phyloP scores from a whole-genome alignment of 345 rosid genomes.

The Reutealis trisperma region DNA sequence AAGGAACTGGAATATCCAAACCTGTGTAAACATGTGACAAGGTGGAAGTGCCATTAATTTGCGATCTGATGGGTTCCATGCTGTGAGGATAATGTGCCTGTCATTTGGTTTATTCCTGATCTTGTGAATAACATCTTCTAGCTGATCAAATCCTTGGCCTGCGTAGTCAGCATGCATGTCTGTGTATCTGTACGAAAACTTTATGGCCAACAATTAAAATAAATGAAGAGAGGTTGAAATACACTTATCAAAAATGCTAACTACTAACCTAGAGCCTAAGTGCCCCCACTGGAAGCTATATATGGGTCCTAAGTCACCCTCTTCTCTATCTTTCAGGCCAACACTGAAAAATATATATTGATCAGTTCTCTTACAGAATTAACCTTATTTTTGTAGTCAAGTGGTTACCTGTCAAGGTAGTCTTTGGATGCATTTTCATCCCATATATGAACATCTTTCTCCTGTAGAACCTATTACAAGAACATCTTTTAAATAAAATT shows the following conservation, averaged over 20 bases:
- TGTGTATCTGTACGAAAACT: constrained; percentile 53
- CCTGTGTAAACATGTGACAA: constrained; percentile 96
- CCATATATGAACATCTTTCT: background rate
- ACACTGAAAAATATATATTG: constrained; percentile 41
- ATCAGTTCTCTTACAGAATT: background rate
- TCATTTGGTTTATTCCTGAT: constrained; percentile 81
- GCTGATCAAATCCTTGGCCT: constrained; percentile 89
- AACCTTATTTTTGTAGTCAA: background rate
- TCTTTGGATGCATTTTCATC: background rate
- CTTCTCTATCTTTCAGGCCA: constrained; percentile 75
- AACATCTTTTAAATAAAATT: background rate
- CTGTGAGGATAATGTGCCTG: constrained; percentile 76
- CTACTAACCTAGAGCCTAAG: constrained; percentile 79
- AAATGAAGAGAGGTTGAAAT: background rate
- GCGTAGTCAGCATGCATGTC: constrained; percentile 79
- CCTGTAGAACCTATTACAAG: background rate
- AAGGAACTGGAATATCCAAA: constrained; percentile 15
- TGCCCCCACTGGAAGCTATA: constrained; percentile 97
- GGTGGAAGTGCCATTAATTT: constrained; percentile 92
- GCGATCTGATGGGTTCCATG: constrained; percentile 92
- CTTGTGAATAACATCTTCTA: constrained; percentile 67
- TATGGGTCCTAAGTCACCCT: constrained; percentile 80
- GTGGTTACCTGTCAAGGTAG: background rate
- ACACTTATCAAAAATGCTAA: background rate
- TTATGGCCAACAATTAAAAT: background rate